phyloP scores from a whole-genome alignment of 768 basidiomycete species.

The Imleria badia region DNA sequence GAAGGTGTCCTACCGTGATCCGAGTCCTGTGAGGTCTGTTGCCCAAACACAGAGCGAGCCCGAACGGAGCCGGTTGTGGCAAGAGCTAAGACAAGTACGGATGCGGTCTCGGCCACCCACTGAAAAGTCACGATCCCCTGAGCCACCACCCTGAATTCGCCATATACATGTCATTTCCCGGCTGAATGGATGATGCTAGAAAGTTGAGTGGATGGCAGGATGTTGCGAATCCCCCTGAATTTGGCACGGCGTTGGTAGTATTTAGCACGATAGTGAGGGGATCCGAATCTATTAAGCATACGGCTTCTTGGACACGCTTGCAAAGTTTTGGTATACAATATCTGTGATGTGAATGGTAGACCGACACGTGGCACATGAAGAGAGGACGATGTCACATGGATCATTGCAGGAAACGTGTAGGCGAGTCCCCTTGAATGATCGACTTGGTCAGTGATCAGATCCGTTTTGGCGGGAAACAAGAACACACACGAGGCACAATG shows the following conservation, averaged over 20 bases:
- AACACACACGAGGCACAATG: conserved; percentile 24
- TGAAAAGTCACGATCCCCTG: conserved; percentile 40
- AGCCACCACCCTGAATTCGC: conserved; percentile 35
- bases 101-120: conserved; percentile 47
- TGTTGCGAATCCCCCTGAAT: conserved; percentile 4
- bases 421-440: conserved; percentile 17
- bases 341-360: not conserved
- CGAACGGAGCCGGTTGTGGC: conserved; percentile 51
- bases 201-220: conserved; percentile 8
- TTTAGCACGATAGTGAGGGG: conserved; percentile 15
- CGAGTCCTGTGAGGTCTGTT: conserved; percentile 29
- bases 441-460: conserved; percentile 21
- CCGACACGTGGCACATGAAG: conserved; percentile 16
- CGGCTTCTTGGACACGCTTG: conserved; percentile 15
- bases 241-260: conserved; percentile 8
- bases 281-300: conserved; percentile 18
- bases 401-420: conserved; percentile 22
- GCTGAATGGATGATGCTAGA: conserved; percentile 9
- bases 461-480: conserved; percentile 10
- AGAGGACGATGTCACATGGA: conserved; percentile 15
- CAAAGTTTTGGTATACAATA: conserved; percentile 7
- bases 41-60: conserved; percentile 36
- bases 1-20: conserved; percentile 26
- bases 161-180: conserved; percentile 15
- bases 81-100: conserved; percentile 52